Base-by-base conservation (phyloP, 2,329 filamentous ascomycete species). In the Cladophialophora carrionii region DNA sequence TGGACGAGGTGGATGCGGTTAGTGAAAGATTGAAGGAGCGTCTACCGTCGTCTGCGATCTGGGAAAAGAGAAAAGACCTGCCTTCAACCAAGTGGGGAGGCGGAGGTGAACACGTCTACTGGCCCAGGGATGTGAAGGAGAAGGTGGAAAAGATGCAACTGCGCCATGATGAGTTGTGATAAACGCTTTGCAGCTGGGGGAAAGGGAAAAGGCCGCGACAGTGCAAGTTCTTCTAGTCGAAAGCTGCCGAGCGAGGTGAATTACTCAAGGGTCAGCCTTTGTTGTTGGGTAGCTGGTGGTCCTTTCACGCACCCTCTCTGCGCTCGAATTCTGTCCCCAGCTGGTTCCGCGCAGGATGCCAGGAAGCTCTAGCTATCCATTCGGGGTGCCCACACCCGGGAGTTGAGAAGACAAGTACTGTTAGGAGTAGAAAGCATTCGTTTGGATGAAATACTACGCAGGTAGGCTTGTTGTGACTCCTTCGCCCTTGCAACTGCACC, bases 1-100 rank as follows among this genome's bases (percentile, higher is more conserved):
- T 92, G 92, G 83, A 79, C 61, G 88, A 90, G 32, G 90, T 89
- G 1, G 93, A 96, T 69, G 79, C 78, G 31, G 88, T 96, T 5
- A 65, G 62, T 1, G 64, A 56, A 22, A 20, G 29, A 3, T 6
- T 58, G 46, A 62, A 54, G 17, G 37, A 46, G 7, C 59, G n/a
- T 17, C 26, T 57, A 14, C 56, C 61, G 3, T 64, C 61, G 6
- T 53, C 61, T n/a, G 64, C 61, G 3, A 64, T 67, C 22, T 67
- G 61, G 64, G 64, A 67, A 46, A 61, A 64, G n/a, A 51, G 64
- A 10, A 57, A 49, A 51, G 64, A 67, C 48, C 62, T 67, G 1
- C 64, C 64, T 9, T 20, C 57, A 12, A 64, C 55, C 22, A 57
- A 62, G 41, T 67, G 64, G 64, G 64, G 64, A 22, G 64, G 64